phyloP scores from a whole-genome alignment of 352 stramenopile species.

The Globisporangium nagaii region DNA sequence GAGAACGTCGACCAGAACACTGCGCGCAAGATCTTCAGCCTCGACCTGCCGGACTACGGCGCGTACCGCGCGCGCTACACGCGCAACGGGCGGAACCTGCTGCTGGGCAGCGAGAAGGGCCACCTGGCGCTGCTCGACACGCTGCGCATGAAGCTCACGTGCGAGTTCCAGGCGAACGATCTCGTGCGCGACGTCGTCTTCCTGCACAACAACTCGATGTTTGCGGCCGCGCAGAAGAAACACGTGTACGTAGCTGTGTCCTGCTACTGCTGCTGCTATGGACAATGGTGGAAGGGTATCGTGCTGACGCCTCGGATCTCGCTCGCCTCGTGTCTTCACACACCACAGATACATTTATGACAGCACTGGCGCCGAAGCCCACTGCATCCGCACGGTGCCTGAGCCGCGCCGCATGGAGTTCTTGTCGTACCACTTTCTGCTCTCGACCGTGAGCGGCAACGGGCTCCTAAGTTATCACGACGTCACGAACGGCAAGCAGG shows the following conservation, averaged over 20 bases:
- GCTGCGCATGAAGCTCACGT: slow-evolving; percentile 87
- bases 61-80: slow-evolving; percentile 95
- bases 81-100: slow-evolving; percentile 92
- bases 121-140: slow-evolving; percentile 95
- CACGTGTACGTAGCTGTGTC: slow-evolving; percentile 90
- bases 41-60: slow-evolving; percentile 90
- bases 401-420: slow-evolving; percentile 94
- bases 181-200: slow-evolving; percentile 94
- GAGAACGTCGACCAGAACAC: slow-evolving; percentile 93
- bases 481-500: slow-evolving; percentile 91
- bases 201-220: slow-evolving; percentile 97
- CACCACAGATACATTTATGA: slow-evolving; percentile 94
- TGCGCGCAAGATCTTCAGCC: slow-evolving; percentile 92
- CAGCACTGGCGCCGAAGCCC: slow-evolving; percentile 94
- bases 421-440: slow-evolving; percentile 98
- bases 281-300: too few species aligned
- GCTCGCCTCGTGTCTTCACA: not conserved
- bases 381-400: slow-evolving; percentile 92
- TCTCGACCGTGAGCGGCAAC: slow-evolving; percentile 92
- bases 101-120: slow-evolving; percentile 92
- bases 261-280: too few species aligned
- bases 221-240: slow-evolving; percentile 96
- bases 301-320: too few species aligned
- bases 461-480: slow-evolving; percentile 94
- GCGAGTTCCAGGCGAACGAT: slow-evolving; percentile 93